Conservation (phyloP, 2,329 filamentous ascomycete species). For the Fusarium miscanthi region DNA sequence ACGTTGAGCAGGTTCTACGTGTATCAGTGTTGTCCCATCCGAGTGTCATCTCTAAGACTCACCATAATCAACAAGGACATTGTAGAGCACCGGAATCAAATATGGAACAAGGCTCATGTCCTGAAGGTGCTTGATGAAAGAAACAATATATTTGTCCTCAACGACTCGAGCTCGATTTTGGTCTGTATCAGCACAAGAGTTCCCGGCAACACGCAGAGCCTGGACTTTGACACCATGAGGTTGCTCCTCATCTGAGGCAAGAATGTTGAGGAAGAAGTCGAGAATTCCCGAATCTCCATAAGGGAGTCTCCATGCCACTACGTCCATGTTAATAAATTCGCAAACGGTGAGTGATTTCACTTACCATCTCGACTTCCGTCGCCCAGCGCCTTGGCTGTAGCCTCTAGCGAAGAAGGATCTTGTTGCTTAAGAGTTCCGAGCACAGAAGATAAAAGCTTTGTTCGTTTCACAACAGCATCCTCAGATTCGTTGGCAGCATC, state of each 20-base stretch:
- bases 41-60: conserved; percentile 8
- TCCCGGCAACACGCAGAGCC: conserved; percentile 67
- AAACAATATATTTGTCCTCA: conserved; percentile 57
- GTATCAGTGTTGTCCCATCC: neutral
- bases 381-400: conserved; percentile 63
- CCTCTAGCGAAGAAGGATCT: conserved; percentile 53
- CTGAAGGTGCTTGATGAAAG: conserved; percentile 61
- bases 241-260: conserved; percentile 52
- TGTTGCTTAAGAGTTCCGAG: conserved; percentile 54
- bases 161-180: conserved; percentile 69
- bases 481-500: conserved; percentile 44
- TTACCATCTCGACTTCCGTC: conserved; percentile 67
- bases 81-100: conserved; percentile 70
- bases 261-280: conserved; percentile 63
- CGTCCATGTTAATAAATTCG: neutral
- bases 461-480: conserved; percentile 41
- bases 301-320: conserved; percentile 67
- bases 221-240: conserved; percentile 62
- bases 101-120: conserved; percentile 62
- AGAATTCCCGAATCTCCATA: conserved; percentile 69
- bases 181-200: conserved; percentile 72
- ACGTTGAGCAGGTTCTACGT: conserved; percentile 65
- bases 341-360: conserved; percentile 25
- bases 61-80: conserved; percentile 73
- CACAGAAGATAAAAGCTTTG: conserved; percentile 51